Conservation (phyloP, 768 basidiomycete species). For the Leccinum subtestaceum region DNA sequence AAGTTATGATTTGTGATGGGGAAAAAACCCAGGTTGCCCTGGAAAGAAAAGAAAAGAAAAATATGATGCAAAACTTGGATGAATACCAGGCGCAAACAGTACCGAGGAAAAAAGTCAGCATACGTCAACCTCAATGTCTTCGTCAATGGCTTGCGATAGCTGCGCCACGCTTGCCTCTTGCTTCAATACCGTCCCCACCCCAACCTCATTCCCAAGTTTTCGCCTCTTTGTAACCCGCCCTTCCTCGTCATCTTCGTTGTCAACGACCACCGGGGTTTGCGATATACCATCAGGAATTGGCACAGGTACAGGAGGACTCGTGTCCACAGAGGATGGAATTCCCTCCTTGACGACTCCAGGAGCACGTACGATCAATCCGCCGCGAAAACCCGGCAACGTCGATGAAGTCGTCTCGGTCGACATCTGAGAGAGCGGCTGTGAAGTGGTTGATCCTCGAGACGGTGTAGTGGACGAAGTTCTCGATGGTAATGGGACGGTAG, state of each 20-base stretch:
- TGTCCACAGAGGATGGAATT: constrained; percentile 16
- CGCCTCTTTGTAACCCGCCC: constrained; percentile 58
- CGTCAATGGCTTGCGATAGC: constrained; percentile 18
- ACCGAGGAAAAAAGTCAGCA: constrained; percentile 15
- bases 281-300: constrained; percentile 27
- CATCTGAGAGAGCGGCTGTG: constrained; percentile 3
- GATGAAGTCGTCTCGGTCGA: not conserved
- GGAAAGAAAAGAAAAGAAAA: constrained; percentile 6
- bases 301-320: constrained; percentile 31
- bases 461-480: constrained; percentile 11
- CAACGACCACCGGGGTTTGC: constrained; percentile 57
- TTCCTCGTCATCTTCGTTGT: constrained; percentile 53
- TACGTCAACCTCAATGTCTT: constrained; percentile 31
- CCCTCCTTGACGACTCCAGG: constrained; percentile 17
- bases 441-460: not conserved
- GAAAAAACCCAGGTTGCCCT: not conserved
- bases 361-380: not conserved
- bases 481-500: constrained; percentile 41
- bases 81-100: not conserved
- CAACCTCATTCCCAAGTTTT: constrained; percentile 25
- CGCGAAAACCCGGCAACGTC: constrained; percentile 15
- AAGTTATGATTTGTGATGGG: constrained; percentile 7
- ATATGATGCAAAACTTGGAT: not conserved
- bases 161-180: constrained; percentile 1
- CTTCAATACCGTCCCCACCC: not conserved